These are phyloP conservation scores for Pythium brassicae DNA, from an alignment of 352 stramenopile species.

Conservation along the genomic window DNA sequence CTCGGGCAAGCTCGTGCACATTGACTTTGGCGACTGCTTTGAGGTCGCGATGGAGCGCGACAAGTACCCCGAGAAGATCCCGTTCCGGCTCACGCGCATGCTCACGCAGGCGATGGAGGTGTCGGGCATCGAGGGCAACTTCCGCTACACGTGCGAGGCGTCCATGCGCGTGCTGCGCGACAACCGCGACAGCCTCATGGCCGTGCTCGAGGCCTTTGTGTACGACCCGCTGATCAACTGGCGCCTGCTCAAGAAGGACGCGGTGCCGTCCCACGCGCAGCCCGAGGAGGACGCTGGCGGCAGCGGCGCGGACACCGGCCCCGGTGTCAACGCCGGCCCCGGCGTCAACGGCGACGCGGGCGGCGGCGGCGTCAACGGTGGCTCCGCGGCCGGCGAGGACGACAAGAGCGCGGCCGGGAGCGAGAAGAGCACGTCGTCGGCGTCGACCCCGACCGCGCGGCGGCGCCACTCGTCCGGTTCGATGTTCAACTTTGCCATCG, in stretches of 20 bases:
- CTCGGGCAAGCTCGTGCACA: conserved; percentile 99
- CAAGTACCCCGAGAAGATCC: conserved; percentile 99
- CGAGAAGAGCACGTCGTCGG: conserved; percentile 58
- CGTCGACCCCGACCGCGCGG: conserved; percentile 29
- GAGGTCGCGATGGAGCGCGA: conserved; percentile 99
- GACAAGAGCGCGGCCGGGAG: conserved; percentile 36
- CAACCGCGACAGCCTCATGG: conserved; percentile 98
- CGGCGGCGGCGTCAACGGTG: background rate
- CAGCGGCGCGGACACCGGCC: conserved; percentile 13
- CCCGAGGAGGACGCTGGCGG: conserved; percentile 32
- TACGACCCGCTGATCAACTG: conserved; percentile 99
- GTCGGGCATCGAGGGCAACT: conserved; percentile 99
- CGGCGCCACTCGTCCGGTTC: conserved; percentile 52
- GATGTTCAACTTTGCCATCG: conserved; percentile 68
- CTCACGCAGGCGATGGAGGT: conserved; percentile 99
- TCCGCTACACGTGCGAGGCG: conserved; percentile 97
- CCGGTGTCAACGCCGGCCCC: too few relatives aligned
- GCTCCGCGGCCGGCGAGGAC: conserved; percentile 9
- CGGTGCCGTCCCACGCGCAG: conserved; percentile 69
- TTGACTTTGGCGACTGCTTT: conserved; percentile 98
- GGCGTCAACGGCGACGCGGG: conserved; percentile 6
- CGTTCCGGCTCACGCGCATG: conserved; percentile 99
- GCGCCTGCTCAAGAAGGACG: conserved; percentile 91
- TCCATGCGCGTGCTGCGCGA: conserved; percentile 98
- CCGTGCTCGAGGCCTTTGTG: conserved; percentile 99